Percentiles rank a stretch among this genome's conserved stretches.
Conservation (phyloP, 139 green algal genomes). For the Eudorina sp. region DNA sequence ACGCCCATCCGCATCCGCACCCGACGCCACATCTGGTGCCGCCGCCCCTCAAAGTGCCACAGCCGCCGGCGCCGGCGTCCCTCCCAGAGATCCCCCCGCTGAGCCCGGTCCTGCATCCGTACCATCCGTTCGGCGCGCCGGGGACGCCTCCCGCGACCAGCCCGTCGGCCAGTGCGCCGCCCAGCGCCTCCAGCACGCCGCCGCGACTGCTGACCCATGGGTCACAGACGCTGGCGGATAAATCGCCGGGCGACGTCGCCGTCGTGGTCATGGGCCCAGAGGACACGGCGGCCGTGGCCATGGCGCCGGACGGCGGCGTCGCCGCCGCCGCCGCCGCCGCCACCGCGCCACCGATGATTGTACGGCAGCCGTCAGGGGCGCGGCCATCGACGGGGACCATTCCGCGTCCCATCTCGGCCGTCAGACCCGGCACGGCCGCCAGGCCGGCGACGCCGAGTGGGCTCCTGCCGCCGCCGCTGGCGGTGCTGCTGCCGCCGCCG, state of each 20-base stretch:
- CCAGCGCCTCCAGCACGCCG: neutral
- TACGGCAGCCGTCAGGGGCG: neutral
- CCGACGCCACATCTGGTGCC: too few species aligned
- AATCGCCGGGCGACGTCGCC: neutral
- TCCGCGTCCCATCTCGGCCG: neutral
- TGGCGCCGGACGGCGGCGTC: too few species aligned
- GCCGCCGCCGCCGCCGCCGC: neutral
- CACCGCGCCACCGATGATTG: neutral
- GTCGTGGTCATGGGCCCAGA: neutral
- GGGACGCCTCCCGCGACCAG: neutral
- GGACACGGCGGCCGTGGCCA: neutral
- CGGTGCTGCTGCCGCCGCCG: neutral
- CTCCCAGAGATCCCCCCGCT: neutral
- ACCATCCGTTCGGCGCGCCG: too few species aligned
- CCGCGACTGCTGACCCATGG: neutral
- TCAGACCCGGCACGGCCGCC: neutral
- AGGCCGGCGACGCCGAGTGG: neutral
- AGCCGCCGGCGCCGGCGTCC: neutral
- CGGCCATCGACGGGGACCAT: neutral
- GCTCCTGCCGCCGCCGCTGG: neutral
- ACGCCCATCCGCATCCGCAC: too few species aligned
- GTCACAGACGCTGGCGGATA: too few species aligned
- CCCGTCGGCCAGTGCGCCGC: neutral
- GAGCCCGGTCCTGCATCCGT: neutral
- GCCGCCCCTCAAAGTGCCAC: neutral